Conservation (phyloP, 75 land plant species). For the Pinus taeda region DNA sequence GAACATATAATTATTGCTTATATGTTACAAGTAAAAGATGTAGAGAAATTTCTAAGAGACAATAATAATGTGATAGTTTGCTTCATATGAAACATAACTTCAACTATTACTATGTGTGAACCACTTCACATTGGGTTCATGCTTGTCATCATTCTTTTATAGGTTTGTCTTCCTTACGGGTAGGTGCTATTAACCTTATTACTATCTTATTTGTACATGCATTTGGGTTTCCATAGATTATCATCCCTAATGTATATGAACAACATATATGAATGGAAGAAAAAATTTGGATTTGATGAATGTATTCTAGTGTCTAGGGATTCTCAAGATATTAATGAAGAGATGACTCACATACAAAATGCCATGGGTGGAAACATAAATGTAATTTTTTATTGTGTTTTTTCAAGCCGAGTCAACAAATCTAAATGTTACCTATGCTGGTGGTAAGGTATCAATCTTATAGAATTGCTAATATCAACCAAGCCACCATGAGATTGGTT, state of each 20-base stretch:
- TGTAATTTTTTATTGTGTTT: conserved; percentile 75
- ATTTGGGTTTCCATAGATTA: conserved; percentile 69
- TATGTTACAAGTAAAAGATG: no score
- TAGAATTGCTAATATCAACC: no score
- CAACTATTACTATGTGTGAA: no score
- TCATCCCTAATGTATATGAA: conserved; percentile 74
- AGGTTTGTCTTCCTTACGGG: conserved; percentile 67
- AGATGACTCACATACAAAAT: conserved; percentile 44
- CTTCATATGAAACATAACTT: no score
- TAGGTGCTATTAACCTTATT: conserved; percentile 87
- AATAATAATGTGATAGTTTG: no score
- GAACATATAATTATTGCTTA: no score
- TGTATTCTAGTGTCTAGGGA: conserved; percentile 56
- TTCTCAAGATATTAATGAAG: conserved; percentile 61
- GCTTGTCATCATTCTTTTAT: conserved; percentile 64
- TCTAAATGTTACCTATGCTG: conserved; percentile 60
- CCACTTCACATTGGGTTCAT: no score
- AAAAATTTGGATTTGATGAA: conserved; percentile 74
- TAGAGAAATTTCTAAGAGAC: no score
- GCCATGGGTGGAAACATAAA: conserved; percentile 65
- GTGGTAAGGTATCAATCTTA: conserved; percentile 36
- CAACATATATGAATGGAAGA: conserved; percentile 58
- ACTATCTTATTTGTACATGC: conserved; percentile 80
- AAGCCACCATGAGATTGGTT: no score
- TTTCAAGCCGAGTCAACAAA: conserved; percentile 77